Evolutionary conservation across 148 eudicot species (phyloP), one percentile per base, ranked within the genome.

Genomic region (Drosera capensis): DNA sequence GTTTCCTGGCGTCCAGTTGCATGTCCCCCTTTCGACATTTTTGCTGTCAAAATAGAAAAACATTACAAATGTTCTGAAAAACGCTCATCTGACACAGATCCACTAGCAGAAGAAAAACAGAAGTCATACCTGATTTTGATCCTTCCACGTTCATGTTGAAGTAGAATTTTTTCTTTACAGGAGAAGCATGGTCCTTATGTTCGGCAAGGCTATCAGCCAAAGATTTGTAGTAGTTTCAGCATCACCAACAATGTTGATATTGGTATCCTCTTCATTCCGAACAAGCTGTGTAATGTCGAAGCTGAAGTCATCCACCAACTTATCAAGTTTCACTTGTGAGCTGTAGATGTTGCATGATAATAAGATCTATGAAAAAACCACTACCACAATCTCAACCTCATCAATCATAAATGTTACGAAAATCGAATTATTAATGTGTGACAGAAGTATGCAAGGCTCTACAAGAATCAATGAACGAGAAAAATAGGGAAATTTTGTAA

Each of bases 301-400:
- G 55, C 64, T 64, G 49, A 88, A 73, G 45, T 75, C 77, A 57
- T 75, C 80, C n/a, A 74, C 85, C 54, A 84, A 66, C 74, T 73
- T 75, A 52, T 75, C 71, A 55, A 80, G 70, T 64, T 66, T 71
- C 60, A 68, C 65, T 41, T 83, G 72, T 19, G 97, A 88, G 77
- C 97, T 88, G 56, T 43, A 68, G 37, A 49, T 22, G 18, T n/a
- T 48, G 55, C 47, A 46, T 14, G n/a, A n/a, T n/a, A n/a, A n/a
- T n/a, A n/a, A n/a, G n/a, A n/a, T n/a, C n/a, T 35, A n/a, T n/a
- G n/a, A 9, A 15, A 15, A 49, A 29, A 7, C 21, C 14, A 35
- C 25, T 35, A 55, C n/a, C n/a, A n/a, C n/a, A n/a, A n/a, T n/a
- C n/a, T n/a, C n/a, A n/a, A n/a, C n/a, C n/a, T n/a, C n/a, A n/a